Base-by-base conservation (phyloP, 495 filamentous ascomycete species). In the Filosporella fistucella region DNA sequence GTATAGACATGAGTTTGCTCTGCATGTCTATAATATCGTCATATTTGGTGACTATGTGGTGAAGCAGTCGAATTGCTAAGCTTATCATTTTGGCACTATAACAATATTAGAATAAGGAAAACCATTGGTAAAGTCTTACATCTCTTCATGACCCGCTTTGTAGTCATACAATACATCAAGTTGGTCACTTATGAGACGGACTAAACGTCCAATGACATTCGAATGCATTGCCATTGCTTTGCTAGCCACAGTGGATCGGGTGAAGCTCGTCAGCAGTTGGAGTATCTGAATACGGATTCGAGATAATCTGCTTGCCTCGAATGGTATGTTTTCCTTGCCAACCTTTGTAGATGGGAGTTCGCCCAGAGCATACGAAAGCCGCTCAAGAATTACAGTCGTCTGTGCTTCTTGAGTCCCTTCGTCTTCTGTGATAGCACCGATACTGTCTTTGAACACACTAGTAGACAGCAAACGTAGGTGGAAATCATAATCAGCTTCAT, bases 91-190 rank as follows among this genome's bases (percentile, higher is more conserved):
- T 47, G 1, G 58, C 44, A 23, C 58, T 61, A 37, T 9, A 24
- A 22, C 14, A 29, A 10, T 14, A 32, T 49, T 21, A 36, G 34
- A 22, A 13, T 39, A 4, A 37, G 7, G 14, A 13, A 14, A 13
- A 33, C 45, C 20, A 35, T 20, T 35, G 30, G 20, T 13, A 16
- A 43, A 8, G 32, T 33, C 22, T 32, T 51, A 59, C 56, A 52
- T 56, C 11, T 47, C 29, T 18, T 60, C 40, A 39, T 52, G 49
- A 1, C 46, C 45, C 20, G 37, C 24, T 16, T 51, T 45, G 32
- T 48, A 58, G 32, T 61, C 58, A 41, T 61, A 61, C 11, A 61
- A 21, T 20, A 42, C 24, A 41, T 58, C 58, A 12, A 61, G 34
- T 29, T 57, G 55, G 25, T 61, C 55, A 30, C 48, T 56, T 17